Evolutionary conservation across 192 early-diverging fungal species (phyloP), one percentile per base, ranked within the genome.

Genomic region (Chytriomyces sp.): DNA sequence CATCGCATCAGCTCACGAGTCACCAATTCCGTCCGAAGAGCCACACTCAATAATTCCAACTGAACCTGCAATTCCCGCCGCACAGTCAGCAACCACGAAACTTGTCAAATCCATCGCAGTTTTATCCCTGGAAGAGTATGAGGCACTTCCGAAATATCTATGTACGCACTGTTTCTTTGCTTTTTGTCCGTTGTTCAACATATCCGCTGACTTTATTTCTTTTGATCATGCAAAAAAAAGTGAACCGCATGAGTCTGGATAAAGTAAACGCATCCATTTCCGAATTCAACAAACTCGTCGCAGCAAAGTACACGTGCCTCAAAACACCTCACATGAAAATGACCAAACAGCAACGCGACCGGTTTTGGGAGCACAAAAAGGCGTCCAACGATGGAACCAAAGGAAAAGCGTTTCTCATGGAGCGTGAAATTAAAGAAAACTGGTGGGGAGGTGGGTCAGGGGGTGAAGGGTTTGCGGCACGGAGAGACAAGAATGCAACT

Each of bases 281-380:
- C 24, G 80, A 84, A 10, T 67, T 87, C 48, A 77, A 83, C 46
- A 66, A 61, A 60, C 59, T 84, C n/a, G n/a, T 85, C 43, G 13
- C 57, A 35, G 82, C 83, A 50, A 87, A 84, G 68, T 72, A 85
- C 35, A 73, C 76, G 5, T 45, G 82, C 6, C 50, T 87, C 11
- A 63, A 53, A 26, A 75, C 81, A 9, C 82, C 86, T 11, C 79
- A 79, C 45, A n/a, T 67, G 6, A 81, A 84, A 75, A 83, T 87
- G 83, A 81, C 72, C 8, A 85, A 85, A 61, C 43, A 16, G 18
- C 82, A 85, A 61, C 73, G 82, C 5, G 84, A 85, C 63, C 48
- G 80, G 20, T 84, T 77, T 64, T 87, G 80, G 80, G 86, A 85
- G 60, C 84, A 85, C 82, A 83, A 82, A 63, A 72, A 83, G 44